Evolutionary conservation across 306 rosid species (phyloP), one percentile per base, ranked within the genome.

Genomic region (Amphicarpaea edgeworthii): DNA sequence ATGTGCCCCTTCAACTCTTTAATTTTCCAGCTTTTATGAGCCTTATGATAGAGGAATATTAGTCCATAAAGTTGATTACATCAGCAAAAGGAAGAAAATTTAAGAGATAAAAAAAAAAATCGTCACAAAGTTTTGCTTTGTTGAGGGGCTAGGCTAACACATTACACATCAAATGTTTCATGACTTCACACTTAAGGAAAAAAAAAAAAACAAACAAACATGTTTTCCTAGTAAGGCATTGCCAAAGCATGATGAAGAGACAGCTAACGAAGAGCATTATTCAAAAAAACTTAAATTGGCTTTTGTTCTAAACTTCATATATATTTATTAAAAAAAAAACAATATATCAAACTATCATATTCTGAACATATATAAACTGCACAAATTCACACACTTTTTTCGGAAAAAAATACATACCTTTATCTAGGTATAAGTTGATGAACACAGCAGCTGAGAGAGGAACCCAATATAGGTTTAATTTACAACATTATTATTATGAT

Each of bases 371-470:
- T 24, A 24, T 24, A 1, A 24, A 1, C 28, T 24, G 28, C n/a
- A 72, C 4, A 34, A 34, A 32, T 50, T 49, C 20, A 32, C 2
- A 11, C 4, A 50, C 5, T 19, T n/a, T 53, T 53, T 45, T 3
- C 65, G 38, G 21, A 65, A 34, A 41, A 34, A 24, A 68, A 66
- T 12, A 12, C 12, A 3, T 57, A 77, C 70, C 70, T 30, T 43
- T n/a, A n/a, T n/a, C n/a, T n/a, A n/a, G n/a, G n/a, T n/a, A n/a
- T n/a, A 1, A 55, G 16, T 41, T 57, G 28, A 24, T 57, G 28
- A 24, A 10, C 9, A 1, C 6, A 9, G n/a, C 11, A 6, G 12
- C 8, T 7, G 24, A 7, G 21, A 37, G 51, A 40, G 30, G 17
- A 40, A 37, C 21, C 17, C 51, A 37, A 53, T 7, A 37, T 21